phyloP scores from a whole-genome alignment of 495 filamentous ascomycete genomes.

The Darksidea phi region DNA sequence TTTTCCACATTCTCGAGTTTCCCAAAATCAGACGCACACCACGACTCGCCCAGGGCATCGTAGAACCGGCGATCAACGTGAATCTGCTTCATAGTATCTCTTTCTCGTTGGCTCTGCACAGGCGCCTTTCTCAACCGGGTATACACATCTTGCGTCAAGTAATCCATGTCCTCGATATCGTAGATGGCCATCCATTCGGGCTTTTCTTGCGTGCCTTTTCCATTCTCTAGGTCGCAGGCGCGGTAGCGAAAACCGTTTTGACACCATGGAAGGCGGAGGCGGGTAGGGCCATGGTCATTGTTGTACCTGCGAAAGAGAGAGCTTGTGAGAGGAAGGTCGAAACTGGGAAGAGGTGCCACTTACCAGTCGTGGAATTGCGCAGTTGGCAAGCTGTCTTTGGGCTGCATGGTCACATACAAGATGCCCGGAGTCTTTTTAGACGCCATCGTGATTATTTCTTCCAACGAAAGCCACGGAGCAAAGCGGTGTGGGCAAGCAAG shows the following conservation, averaged over 20 bases:
- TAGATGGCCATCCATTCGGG: conserved; percentile 77
- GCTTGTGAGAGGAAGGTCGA: neutral
- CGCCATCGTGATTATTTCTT: neutral
- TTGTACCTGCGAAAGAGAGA: conserved; percentile 54
- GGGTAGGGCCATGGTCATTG: conserved; percentile 78
- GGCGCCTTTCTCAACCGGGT: conserved; percentile 60
- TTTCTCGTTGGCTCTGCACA: conserved; percentile 70
- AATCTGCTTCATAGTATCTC: conserved; percentile 72
- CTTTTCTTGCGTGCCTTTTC: conserved; percentile 36
- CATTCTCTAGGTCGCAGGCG: conserved; percentile 53
- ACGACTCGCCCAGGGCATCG: conserved; percentile 55
- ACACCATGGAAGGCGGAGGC: conserved; percentile 70
- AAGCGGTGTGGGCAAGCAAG: neutral
- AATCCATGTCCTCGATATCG: conserved; percentile 72
- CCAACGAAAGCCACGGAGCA: neutral
- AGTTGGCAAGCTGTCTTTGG: conserved; percentile 58
- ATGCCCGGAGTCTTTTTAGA: conserved; percentile 51
- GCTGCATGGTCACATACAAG: conserved; percentile 79
- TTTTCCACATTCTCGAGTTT: conserved; percentile 60
- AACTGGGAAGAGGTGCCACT: neutral
- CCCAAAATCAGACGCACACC: conserved; percentile 54
- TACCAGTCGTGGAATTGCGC: conserved; percentile 78
- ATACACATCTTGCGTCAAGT: conserved; percentile 65
- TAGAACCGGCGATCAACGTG: conserved; percentile 67
- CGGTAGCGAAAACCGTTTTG: conserved; percentile 75